Conservation (phyloP, 2,329 filamentous ascomycete genomes). For the Stagonosporopsis rhizophila region DNA sequence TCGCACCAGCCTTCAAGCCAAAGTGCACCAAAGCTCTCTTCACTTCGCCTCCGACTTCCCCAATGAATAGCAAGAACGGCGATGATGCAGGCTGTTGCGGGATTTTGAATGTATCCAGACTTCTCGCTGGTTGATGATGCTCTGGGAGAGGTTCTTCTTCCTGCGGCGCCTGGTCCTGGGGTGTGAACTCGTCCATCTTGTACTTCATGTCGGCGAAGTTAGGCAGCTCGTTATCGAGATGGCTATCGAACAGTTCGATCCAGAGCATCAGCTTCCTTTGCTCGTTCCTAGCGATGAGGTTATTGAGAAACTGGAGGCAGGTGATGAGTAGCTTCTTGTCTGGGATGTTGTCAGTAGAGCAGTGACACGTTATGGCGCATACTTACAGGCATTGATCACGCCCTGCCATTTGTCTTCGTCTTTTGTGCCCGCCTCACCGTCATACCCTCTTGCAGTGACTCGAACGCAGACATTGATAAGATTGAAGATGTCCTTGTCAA, state of each 20-base stretch:
- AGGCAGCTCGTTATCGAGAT: slow-evolving; percentile 51
- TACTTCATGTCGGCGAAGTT: slow-evolving; percentile 49
- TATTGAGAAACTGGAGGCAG: slow-evolving; percentile 71
- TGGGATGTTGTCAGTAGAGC: slow-evolving; percentile 20
- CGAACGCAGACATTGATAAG: slow-evolving; percentile 69
- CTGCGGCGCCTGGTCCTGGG: slow-evolving; percentile 26
- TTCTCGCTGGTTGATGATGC: slow-evolving; percentile 29
- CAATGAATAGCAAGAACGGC: slow-evolving; percentile 51
- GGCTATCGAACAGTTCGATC: slow-evolving; percentile 69
- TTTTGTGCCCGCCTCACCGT: slow-evolving; percentile 66
- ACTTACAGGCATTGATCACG: slow-evolving; percentile 64
- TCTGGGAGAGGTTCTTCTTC: slow-evolving; percentile 12
- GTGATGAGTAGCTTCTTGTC: slow-evolving; percentile 70
- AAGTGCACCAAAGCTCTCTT: slow-evolving; percentile 47
- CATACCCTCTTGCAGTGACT: slow-evolving; percentile 69
- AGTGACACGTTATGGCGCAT: too few species aligned
- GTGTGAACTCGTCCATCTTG: slow-evolving; percentile 42
- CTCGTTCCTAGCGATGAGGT: slow-evolving; percentile 71
- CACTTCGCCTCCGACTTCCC: slow-evolving; percentile 49
- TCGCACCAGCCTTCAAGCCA: slow-evolving; percentile 48
- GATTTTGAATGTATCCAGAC: slow-evolving; percentile 43
- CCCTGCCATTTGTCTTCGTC: slow-evolving; percentile 71
- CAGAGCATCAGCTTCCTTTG: slow-evolving; percentile 70
- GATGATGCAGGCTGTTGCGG: slow-evolving; percentile 50
- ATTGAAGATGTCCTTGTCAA: slow-evolving; percentile 67